These are phyloP conservation scores for Eucalyptus leucophloia DNA, from an alignment of 345 rosid genomes.

Conservation along the genomic window DNA sequence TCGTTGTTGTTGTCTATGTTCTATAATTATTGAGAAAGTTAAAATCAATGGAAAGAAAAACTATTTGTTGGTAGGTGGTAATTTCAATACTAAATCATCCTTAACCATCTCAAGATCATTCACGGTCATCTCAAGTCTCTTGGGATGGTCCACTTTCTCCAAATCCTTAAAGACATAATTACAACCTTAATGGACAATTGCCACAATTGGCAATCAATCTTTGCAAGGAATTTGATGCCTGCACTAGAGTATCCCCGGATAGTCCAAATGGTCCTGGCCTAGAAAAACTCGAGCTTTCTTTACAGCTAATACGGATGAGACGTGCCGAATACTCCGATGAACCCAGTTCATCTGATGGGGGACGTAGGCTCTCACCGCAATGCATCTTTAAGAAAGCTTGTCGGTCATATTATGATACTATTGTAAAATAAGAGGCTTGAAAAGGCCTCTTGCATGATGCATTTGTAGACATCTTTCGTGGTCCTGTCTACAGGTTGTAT, in stretches of 20 bases:
- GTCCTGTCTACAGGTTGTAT: background rate
- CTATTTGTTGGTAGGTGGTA: background rate
- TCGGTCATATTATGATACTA: too few species aligned
- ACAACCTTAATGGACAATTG: background rate
- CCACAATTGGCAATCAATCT: background rate
- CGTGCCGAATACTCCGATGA: background rate
- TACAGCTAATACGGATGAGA: background rate
- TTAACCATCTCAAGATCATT: background rate
- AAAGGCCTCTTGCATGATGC: background rate
- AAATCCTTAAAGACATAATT: background rate
- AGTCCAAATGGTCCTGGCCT: background rate
- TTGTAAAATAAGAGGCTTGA: background rate
- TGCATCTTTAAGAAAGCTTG: background rate
- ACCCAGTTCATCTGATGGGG: too few species aligned
- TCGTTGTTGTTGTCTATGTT: background rate
- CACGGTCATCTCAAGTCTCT: background rate
- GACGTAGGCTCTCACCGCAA: background rate
- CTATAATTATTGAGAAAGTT: background rate
- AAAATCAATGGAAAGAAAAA: background rate
- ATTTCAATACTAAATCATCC: background rate
- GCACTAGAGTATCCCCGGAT: background rate
- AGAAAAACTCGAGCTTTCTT: background rate
- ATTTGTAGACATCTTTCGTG: background rate
- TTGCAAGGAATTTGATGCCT: background rate
- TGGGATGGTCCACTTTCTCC: background rate